phyloP scores from a whole-genome alignment of 73 alveolate genomes.

The Paramecium pentaurelia region DNA sequence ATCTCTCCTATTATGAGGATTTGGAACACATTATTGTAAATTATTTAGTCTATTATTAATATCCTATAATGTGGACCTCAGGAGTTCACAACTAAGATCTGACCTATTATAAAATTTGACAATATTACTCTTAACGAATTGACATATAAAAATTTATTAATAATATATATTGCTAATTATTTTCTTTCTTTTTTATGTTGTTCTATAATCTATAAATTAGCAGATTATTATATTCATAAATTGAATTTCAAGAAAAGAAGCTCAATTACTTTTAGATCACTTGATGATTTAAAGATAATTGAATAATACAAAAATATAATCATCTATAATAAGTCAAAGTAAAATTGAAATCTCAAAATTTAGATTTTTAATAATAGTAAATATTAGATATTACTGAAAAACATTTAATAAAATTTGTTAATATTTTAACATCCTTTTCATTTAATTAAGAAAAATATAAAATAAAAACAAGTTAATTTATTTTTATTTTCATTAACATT shows the following conservation, averaged over 20 bases:
- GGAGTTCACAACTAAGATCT: constrained; percentile 9
- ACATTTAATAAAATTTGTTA: neutral
- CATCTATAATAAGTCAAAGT: too few species aligned
- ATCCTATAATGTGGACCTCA: constrained; percentile 9
- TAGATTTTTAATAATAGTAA: neutral
- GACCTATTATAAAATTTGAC: neutral
- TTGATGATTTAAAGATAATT: too few species aligned
- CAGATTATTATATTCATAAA: neutral
- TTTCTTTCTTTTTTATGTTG: neutral
- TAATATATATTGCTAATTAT: neutral
- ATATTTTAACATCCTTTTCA: too few species aligned
- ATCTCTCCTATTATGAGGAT: neutral
- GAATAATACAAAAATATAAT: too few species aligned
- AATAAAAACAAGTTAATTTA: too few species aligned
- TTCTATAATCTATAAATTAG: neutral
- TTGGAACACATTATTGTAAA: neutral
- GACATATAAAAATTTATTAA: constrained; percentile 43
- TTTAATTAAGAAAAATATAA: neutral
- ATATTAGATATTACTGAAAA: neutral
- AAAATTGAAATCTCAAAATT: neutral
- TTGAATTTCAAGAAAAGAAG: neutral
- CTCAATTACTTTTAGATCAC: neutral
- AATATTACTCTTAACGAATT: constrained; percentile 48
- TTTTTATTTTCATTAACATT: neutral
- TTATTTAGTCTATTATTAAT: neutral